Conservation (phyloP, 495 filamentous ascomycete genomes). For the Xylaria scruposa region DNA sequence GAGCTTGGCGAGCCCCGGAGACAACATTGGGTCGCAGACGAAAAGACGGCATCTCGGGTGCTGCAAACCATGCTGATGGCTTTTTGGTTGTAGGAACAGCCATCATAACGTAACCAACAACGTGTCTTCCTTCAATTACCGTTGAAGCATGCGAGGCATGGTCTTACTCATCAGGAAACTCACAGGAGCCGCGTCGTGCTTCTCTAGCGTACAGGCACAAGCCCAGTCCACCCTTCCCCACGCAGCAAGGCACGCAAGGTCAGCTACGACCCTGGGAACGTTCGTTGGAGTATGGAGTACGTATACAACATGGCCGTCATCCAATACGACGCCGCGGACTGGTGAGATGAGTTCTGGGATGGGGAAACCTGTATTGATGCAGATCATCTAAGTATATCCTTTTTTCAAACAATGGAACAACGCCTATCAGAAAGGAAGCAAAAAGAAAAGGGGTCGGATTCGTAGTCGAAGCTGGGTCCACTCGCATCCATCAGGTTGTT, state of each 20-base stretch:
- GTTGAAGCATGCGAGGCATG: background rate
- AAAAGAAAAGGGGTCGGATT: conserved; percentile 4
- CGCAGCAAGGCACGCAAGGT: conserved; percentile 18
- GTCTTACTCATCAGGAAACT: background rate
- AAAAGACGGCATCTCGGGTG: background rate
- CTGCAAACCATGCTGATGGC: background rate
- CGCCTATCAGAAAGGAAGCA: background rate
- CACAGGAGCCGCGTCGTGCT: conserved; percentile 10
- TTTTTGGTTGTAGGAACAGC: conserved; percentile 1
- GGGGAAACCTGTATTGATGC: conserved; percentile 7
- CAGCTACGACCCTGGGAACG: conserved; percentile 6
- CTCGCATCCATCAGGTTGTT: conserved; percentile 1
- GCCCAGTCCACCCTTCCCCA: background rate
- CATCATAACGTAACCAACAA: background rate
- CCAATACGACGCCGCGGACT: conserved; percentile 12
- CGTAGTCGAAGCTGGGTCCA: conserved; percentile 13
- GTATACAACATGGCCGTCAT: conserved; percentile 2
- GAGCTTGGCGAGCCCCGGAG: conserved; percentile 22
- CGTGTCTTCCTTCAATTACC: conserved; percentile 9
- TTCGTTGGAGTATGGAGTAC: conserved; percentile 21
- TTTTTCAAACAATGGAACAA: background rate
- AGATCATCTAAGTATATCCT: background rate
- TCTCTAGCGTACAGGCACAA: background rate
- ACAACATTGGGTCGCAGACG: background rate
- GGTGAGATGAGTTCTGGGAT: background rate